phyloP scores from a whole-genome alignment of 495 filamentous ascomycete species.

The Cryomyces minteri region DNA sequence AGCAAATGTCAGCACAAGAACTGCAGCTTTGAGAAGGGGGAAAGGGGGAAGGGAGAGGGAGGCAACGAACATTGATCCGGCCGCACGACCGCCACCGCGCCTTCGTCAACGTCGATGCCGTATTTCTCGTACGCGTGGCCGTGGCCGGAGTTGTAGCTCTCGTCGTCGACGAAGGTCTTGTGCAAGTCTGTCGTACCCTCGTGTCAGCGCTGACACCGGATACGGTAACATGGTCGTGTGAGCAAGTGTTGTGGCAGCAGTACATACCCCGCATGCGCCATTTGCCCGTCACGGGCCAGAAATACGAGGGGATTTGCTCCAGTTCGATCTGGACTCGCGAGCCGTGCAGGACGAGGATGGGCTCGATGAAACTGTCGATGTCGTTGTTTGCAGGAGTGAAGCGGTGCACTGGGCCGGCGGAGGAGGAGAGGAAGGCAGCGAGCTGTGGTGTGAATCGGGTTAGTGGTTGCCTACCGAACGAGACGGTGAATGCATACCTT shows the following conservation, averaged over 20 bases:
- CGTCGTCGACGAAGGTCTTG: slow-evolving; percentile 49
- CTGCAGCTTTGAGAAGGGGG: background rate
- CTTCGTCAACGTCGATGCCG: slow-evolving; percentile 32
- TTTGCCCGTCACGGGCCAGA: slow-evolving; percentile 38
- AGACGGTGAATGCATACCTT: background rate
- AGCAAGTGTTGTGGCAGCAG: background rate
- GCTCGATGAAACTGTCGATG: slow-evolving; percentile 41
- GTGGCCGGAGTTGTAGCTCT: slow-evolving; percentile 45
- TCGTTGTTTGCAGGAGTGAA: slow-evolving; percentile 29
- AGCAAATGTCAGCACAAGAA: no score
- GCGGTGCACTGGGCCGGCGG: slow-evolving; percentile 19
- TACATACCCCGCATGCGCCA: slow-evolving; percentile 37
- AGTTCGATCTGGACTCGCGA: slow-evolving; percentile 36
- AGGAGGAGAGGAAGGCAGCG: slow-evolving; percentile 20
- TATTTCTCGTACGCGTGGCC: slow-evolving; percentile 45
- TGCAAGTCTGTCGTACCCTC: slow-evolving; percentile 27
- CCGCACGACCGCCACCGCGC: slow-evolving; percentile 9
- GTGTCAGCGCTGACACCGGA: no score
- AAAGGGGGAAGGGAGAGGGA: background rate
- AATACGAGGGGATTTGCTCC: slow-evolving; percentile 37
- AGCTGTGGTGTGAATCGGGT: background rate
- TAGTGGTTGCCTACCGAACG: background rate
- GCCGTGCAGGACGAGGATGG: slow-evolving; percentile 34
- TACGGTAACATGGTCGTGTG: no score
- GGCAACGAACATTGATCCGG: background rate